Base-by-base conservation (phyloP, 2,329 filamentous ascomycete genomes). In the Rasamsonia emersonii region DNA sequence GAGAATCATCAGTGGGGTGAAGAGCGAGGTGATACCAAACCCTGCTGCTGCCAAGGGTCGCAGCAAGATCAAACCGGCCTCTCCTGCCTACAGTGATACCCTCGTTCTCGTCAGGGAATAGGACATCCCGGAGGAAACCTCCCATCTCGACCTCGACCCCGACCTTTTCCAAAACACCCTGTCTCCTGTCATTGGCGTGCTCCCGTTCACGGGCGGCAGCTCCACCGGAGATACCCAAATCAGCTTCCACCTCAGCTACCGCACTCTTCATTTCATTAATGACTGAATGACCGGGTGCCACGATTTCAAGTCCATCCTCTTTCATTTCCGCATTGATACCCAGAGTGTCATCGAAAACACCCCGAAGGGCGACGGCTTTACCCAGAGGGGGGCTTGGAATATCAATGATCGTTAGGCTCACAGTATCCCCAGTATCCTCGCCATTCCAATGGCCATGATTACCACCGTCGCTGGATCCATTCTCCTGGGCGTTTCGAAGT, bases 321-420 rank as follows among this genome's bases (percentile, higher is more conserved):
- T 89, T 93, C 88, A 98, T 96, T 64, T 98, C 91, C 0, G 82
- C 73, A 47, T 96, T 96, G 62, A 98, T 95, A 31, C 91, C 91
- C 13, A 80, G 68, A n/a, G 70, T 75, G 47, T 96, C 91, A 45
- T 98, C 89, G 47, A 98, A 98, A 20, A 96, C 76, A 9, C 84
- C 85, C 23, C 86, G 82, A 64, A 98, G 77, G 9, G 84, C 77
- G n/a, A 93, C 62, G 0, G 89, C 91, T 59, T 91, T 95, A 37
- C 83, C 86, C 1, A 98, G 68, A 1, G 74, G 70, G 18, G 84
- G 78, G 41, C 79, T 75, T 0, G 91, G 86, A 6, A 96, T 71
- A 44, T 96, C 91, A 4, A 98, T 65, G 6, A 98, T 70, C 0
- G 86, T 93, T 39, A 98, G 79, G 54, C 79, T 84, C 21, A 96